phyloP scores from a whole-genome alignment of 345 rosid genomes.

The Cardamine occulta region DNA sequence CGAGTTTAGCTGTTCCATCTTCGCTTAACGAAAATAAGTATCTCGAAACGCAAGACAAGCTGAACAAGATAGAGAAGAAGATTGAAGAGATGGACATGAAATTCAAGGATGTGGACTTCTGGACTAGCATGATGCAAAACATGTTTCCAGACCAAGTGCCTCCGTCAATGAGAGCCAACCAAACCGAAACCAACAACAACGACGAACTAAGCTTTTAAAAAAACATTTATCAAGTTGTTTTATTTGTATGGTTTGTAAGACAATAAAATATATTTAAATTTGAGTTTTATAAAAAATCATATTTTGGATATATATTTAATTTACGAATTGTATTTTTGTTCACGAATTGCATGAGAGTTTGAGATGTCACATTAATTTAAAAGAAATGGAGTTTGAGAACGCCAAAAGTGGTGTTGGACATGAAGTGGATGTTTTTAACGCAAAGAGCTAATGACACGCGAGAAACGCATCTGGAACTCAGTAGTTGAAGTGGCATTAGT shows the following conservation, averaged over 20 bases:
- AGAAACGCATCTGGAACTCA: too few relatives aligned
- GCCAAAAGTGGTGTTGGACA: too few relatives aligned
- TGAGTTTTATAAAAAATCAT: not conserved
- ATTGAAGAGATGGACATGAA: conserved; percentile 4
- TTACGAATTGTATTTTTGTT: too few relatives aligned
- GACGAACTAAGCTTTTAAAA: not conserved
- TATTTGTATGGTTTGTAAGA: not conserved
- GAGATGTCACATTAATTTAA: too few relatives aligned
- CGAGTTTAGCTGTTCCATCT: not conserved
- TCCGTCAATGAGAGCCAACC: conserved; percentile 1
- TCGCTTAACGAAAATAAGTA: not conserved
- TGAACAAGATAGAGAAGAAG: conserved; percentile 3
- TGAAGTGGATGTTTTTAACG: too few relatives aligned
- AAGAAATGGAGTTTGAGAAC: too few relatives aligned
- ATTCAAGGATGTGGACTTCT: not conserved
- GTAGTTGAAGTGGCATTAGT: too few relatives aligned
- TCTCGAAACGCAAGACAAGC: not conserved
- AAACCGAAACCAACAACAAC: not conserved
- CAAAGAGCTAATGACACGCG: too few relatives aligned
- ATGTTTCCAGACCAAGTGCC: conserved; percentile 15
- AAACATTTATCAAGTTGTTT: not conserved
- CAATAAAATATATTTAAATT: not conserved
- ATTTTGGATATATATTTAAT: too few relatives aligned
- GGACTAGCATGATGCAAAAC: conserved; percentile 7
- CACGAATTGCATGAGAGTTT: too few relatives aligned